Evolutionary conservation across 1,284 basidiomycete species (phyloP).

Genomic region (Pseudozyma thailandica): DNA sequence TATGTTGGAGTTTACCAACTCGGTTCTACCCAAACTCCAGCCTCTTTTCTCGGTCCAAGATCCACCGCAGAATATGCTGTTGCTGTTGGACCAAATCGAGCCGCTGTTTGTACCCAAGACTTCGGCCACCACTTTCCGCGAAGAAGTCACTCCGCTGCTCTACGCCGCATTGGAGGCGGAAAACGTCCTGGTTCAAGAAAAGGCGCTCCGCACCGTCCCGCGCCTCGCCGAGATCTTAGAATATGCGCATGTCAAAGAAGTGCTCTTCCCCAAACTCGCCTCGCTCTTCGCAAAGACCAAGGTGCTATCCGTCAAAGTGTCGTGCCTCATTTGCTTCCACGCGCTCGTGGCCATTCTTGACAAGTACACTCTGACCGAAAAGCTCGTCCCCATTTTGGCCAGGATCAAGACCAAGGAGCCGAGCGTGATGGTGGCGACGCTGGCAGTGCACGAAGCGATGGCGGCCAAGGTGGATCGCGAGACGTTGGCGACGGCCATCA

Average conservation of each 20-base stretch:
- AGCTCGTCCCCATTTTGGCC: constrained; percentile 89
- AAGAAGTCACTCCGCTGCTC: constrained; percentile 91
- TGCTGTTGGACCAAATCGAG: constrained; percentile 80
- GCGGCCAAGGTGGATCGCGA: constrained; percentile 93
- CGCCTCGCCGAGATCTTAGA: constrained; percentile 91
- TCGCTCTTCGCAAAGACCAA: constrained; percentile 65
- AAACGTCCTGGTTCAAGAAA: constrained; percentile 80
- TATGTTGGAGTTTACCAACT: constrained; percentile 78
- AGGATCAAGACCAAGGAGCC: constrained; percentile 88
- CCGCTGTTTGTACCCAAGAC: constrained; percentile 87
- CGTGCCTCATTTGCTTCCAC: constrained; percentile 86
- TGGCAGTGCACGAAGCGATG: constrained; percentile 96
- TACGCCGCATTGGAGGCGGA: constrained; percentile 96
- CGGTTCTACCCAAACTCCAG: constrained; percentile 86
- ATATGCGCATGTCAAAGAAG: constrained; percentile 67
- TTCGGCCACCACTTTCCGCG: constrained; percentile 83
- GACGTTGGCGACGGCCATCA: constrained; percentile 80
- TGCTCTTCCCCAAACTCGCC: constrained; percentile 61
- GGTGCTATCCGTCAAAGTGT: constrained; percentile 77
- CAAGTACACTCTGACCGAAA: constrained; percentile 82
- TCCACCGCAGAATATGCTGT: constrained; percentile 82
- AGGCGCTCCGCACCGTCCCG: constrained; percentile 84
- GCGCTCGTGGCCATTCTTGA: constrained; percentile 93
- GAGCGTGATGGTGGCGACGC: constrained; percentile 75
- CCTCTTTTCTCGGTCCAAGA: constrained; percentile 91